Percentiles rank a stretch among this genome's conserved stretches.
Evolutionary conservation across 1,139 yeast species (phyloP).

Genomic region (Debaryomyces udenii): DNA sequence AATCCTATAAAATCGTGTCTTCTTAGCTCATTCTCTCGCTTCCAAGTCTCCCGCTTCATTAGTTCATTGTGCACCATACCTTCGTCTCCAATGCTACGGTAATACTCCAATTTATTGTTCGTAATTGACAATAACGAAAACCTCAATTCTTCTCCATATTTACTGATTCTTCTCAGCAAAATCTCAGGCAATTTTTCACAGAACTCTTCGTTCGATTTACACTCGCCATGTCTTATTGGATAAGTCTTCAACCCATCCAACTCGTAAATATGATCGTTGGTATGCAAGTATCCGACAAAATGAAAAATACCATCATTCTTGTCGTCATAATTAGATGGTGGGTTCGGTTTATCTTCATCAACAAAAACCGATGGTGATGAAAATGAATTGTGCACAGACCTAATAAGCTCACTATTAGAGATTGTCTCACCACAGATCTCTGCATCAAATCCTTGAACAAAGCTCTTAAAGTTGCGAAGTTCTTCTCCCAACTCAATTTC

Average conservation of each 20-base stretch:
- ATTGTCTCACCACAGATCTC: constrained; percentile 65
- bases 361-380: constrained; percentile 57
- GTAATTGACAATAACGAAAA: constrained; percentile 64
- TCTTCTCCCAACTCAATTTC: constrained; percentile 54
- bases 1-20: constrained; percentile 60
- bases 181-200: constrained; percentile 45
- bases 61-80: constrained; percentile 29
- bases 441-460: constrained; percentile 59
- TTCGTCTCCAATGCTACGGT: constrained; percentile 41
- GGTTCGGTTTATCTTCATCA: constrained; percentile 38
- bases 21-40: constrained; percentile 48
- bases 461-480: constrained; percentile 50
- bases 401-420: constrained; percentile 60
- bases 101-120: constrained; percentile 49
- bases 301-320: constrained; percentile 63
- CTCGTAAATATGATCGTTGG: constrained; percentile 58
- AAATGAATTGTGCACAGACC: constrained; percentile 67
- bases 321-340: constrained; percentile 35
- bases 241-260: constrained; percentile 65
- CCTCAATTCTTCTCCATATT: constrained; percentile 55
- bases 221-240: constrained; percentile 58
- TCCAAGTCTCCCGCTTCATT: constrained; percentile 43
- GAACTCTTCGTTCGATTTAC: constrained; percentile 45
- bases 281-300: constrained; percentile 58
- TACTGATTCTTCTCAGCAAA: constrained; percentile 47